Evolutionary conservation across 805 yeast species (phyloP), one percentile per base, ranked within the genome.

Genomic region (Cyberlindnera mississippiensis): DNA sequence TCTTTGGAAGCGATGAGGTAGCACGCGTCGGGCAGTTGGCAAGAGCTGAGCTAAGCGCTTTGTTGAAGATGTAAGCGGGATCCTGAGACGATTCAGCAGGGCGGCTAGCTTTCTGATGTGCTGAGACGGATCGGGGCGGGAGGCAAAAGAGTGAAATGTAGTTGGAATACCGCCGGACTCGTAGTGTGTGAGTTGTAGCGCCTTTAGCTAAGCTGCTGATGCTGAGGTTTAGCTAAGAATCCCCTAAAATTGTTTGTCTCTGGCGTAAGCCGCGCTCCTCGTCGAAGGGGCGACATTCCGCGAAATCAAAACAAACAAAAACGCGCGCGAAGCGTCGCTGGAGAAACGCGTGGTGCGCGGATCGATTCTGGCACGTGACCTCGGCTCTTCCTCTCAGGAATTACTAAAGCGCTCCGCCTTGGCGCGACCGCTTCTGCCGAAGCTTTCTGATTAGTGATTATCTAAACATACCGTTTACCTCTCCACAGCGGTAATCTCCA

Each of bases 211-310:
- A n/a, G n/a, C n/a, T n/a, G n/a, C n/a, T n/a, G n/a, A n/a, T n/a
- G n/a, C n/a, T n/a, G n/a, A n/a, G n/a, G n/a, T n/a, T n/a, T n/a
- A n/a, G n/a, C n/a, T n/a, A n/a, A n/a, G n/a, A n/a, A n/a, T n/a
- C 16, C 28, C n/a, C 35, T 33, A 33, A 33, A 33, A 33, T 10
- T 20, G 35, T 33, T 9, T 33, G 14, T 6, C 24, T 17, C 34
- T 15, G 11, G 26, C 28, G 9, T 34, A 12, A 8, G 16, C 14
- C 29, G 29, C 20, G 31, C 32, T 17, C 5, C 20, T 33, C 19
- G 31, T 18, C 38, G 38, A 35, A 35, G 32, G 38, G 38, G 38
- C 32, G 38, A 35, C 38, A 35, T 35, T 35, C 38, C 38, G 32
- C 28, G 31, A 31, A 26, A 24, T 19, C 28, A 37, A 42, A 34